These are phyloP conservation scores for Linum tenue DNA, from an alignment of 345 rosid species.

Conservation along the genomic window DNA sequence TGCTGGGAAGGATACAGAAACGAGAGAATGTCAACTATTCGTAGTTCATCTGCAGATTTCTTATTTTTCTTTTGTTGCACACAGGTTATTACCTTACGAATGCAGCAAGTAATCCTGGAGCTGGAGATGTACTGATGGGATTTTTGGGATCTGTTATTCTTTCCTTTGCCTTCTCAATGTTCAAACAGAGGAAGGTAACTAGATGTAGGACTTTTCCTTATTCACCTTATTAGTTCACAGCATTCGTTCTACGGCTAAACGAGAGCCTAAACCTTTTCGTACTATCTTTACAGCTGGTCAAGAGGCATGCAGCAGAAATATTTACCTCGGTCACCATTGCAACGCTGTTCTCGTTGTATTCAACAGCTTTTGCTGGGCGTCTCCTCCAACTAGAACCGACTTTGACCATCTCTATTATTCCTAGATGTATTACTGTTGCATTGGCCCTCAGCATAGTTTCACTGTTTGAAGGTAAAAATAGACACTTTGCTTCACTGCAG, in stretches of 20 bases:
- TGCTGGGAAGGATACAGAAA: too few relatives aligned
- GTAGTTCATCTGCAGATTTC: not conserved
- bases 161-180: constrained; percentile 93
- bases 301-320: constrained; percentile 90
- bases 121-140: constrained; percentile 92
- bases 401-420: constrained; percentile 73
- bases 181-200: constrained; percentile 83
- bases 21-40: not conserved
- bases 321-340: constrained; percentile 74
- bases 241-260: not conserved
- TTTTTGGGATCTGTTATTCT: constrained; percentile 91
- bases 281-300: constrained; percentile 63
- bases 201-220: not conserved
- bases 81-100: constrained; percentile 83
- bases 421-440: constrained; percentile 89
- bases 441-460: constrained; percentile 94
- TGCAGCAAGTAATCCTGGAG: constrained; percentile 72
- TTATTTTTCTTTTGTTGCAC: constrained; percentile 10
- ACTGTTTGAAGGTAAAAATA: constrained; percentile 59
- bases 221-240: not conserved
- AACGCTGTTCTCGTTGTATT: constrained; percentile 79
- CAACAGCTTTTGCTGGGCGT: constrained; percentile 81
- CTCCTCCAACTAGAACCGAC: constrained; percentile 61
- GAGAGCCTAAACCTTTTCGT: not conserved
- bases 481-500: not conserved